phyloP scores from a whole-genome alignment of 768 basidiomycete species.

The Sistotremastrum suecicum region DNA sequence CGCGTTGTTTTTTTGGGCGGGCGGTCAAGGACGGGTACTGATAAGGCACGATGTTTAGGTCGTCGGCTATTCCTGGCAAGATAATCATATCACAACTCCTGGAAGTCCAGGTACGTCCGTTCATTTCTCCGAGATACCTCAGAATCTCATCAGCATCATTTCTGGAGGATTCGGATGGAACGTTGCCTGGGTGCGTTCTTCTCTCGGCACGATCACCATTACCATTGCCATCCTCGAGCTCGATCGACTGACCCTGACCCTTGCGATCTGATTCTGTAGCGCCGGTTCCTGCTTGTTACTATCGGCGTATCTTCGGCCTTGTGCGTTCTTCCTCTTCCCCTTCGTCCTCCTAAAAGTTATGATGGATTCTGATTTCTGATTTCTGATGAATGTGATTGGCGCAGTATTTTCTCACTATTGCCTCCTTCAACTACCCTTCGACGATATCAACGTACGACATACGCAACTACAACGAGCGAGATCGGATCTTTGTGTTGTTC shows the following conservation, averaged over 20 bases:
- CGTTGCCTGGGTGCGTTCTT: slow-evolving; percentile 52
- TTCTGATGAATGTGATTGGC: slow-evolving; percentile 3
- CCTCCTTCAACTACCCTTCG: slow-evolving; percentile 70
- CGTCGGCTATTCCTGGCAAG: slow-evolving; percentile 61
- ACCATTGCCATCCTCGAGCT: background rate
- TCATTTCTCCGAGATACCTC: background rate
- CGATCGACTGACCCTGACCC: background rate
- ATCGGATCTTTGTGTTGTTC: slow-evolving; percentile 64
- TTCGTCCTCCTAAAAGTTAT: slow-evolving; percentile 3
- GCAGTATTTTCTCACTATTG: slow-evolving; percentile 52
- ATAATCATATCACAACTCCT: slow-evolving; percentile 31
- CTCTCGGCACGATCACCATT: background rate
- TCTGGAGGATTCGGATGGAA: slow-evolving; percentile 34
- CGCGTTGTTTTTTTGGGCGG: too few species aligned
- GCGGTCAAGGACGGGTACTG: too few species aligned
- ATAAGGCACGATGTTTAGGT: slow-evolving; percentile 26
- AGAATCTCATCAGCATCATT: background rate
- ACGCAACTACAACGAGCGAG: slow-evolving; percentile 55
- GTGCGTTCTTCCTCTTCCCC: slow-evolving; percentile 24
- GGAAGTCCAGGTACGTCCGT: slow-evolving; percentile 26
- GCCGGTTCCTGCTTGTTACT: slow-evolving; percentile 54
- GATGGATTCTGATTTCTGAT: background rate
- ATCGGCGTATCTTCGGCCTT: slow-evolving; percentile 67
- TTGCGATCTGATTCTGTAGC: slow-evolving; percentile 19
- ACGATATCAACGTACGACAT: slow-evolving; percentile 51